Percentiles rank a stretch among this genome's conserved stretches.
Conservation (phyloP, 441 rosid species). For the Adansonia rubrostipa region DNA sequence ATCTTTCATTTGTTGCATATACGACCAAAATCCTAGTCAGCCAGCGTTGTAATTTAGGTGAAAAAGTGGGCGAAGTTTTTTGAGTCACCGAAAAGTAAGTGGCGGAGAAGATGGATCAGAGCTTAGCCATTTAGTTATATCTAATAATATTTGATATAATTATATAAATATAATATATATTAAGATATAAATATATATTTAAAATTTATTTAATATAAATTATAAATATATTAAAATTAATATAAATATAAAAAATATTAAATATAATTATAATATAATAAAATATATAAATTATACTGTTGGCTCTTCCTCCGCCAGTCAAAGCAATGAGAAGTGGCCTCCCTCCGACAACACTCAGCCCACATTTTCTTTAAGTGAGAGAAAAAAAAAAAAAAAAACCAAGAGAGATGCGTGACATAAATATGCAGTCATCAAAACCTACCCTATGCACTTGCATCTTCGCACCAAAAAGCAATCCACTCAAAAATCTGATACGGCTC, state of each 20-base stretch:
- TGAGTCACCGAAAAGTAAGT: not conserved
- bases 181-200: no score
- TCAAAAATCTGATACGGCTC: conserved; percentile 10
- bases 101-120: not conserved
- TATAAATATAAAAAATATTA: no score
- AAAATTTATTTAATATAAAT: no score
- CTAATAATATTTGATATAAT: no score
- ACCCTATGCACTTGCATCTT: not conserved
- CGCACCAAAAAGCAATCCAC: not conserved
- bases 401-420: conserved; percentile 12
- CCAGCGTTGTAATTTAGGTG: not conserved
- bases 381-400: no score
- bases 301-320: not conserved
- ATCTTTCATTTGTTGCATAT: not conserved
- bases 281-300: no score
- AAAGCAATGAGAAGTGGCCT: not conserved
- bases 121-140: no score
- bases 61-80: not conserved
- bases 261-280: no score
- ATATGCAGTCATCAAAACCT: conserved; percentile 19
- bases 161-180: no score
- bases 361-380: not conserved
- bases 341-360: not conserved
- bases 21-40: conserved; percentile 3
- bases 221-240: no score